A percentile compares a stretch with the other conserved stretches of the same genome.
Evolutionary conservation across 1,139 yeast genomes (phyloP).

Genomic region (Arxiozyma telluris): DNA sequence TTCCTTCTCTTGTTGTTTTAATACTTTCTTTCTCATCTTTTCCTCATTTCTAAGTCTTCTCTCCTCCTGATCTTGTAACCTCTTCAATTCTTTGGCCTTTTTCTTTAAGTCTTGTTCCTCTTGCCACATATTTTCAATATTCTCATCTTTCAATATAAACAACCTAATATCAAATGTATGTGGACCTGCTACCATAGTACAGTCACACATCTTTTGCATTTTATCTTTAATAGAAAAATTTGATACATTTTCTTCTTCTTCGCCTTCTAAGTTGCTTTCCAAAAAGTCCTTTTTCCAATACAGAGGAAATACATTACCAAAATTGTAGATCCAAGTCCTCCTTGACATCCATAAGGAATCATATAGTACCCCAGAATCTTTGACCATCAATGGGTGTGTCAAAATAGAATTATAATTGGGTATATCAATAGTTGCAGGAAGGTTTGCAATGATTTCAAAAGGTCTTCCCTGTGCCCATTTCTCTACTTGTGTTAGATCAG

Average conservation of each 20-base stretch:
- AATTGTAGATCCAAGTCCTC: conserved; percentile 46
- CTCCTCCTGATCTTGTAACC: conserved; percentile 33
- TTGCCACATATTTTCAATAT: conserved; percentile 34
- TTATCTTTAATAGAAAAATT: conserved; percentile 50
- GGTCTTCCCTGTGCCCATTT: conserved; percentile 1
- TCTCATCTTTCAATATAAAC: conserved; percentile 74
- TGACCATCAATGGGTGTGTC: conserved; percentile 57
- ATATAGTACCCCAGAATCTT: conserved; percentile 65
- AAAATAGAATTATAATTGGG: conserved; percentile 44
- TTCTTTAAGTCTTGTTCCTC: conserved; percentile 31
- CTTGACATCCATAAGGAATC: conserved; percentile 71
- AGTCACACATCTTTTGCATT: conserved; percentile 83
- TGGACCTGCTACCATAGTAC: conserved; percentile 67
- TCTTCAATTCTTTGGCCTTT: conserved; percentile 32
- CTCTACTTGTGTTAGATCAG: not conserved
- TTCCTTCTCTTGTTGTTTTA: conserved; percentile 28
- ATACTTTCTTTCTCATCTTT: conserved; percentile 20
- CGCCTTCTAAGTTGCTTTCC: conserved; percentile 36
- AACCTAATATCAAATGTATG: conserved; percentile 70
- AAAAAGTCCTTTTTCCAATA: conserved; percentile 51
- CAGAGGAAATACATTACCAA: conserved; percentile 65
- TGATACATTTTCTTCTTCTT: conserved; percentile 2
- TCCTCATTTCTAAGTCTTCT: conserved; percentile 26
- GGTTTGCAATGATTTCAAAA: conserved; percentile 47
- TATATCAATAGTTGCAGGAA: conserved; percentile 67